Evolutionary conservation across 2,329 filamentous ascomycete genomes (phyloP).

Genomic region (Dactylonectria estremocensis): DNA sequence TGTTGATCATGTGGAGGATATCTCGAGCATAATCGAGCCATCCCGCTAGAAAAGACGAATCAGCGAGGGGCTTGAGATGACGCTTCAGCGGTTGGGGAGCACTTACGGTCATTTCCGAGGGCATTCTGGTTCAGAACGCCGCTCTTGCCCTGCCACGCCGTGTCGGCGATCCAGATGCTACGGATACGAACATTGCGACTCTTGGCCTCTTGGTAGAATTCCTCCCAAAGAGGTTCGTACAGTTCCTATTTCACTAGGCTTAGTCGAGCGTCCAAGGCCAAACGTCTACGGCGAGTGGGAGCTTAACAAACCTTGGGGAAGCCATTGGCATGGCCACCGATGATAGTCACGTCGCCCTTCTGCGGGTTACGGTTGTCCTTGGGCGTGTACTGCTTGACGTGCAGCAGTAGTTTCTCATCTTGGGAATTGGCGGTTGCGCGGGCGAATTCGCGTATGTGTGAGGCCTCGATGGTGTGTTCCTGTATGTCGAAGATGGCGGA

Average conservation of each 20-base stretch:
- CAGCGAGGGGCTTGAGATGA: neutral
- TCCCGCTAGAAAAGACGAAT: slow-evolving; percentile 54
- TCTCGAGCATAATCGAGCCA: slow-evolving; percentile 92
- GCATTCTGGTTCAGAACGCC: slow-evolving; percentile 81
- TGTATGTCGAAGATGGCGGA: slow-evolving; percentile 71
- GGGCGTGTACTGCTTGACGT: slow-evolving; percentile 91
- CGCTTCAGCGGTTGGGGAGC: neutral
- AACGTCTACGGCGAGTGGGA: neutral
- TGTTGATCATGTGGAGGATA: slow-evolving; percentile 87
- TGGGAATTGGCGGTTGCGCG: slow-evolving; percentile 80
- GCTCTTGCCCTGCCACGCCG: slow-evolving; percentile 87
- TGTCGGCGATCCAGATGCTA: slow-evolving; percentile 91
- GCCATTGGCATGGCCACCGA: slow-evolving; percentile 91
- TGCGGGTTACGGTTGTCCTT: slow-evolving; percentile 77
- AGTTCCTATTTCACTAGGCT: slow-evolving; percentile 75
- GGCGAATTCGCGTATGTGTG: slow-evolving; percentile 88
- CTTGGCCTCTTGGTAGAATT: slow-evolving; percentile 75
- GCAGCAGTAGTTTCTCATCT: slow-evolving; percentile 80
- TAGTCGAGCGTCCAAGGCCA: neutral
- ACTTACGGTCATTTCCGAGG: slow-evolving; percentile 87
- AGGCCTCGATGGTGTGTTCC: slow-evolving; percentile 80
- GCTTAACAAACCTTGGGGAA: slow-evolving; percentile 81
- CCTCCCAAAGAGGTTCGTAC: slow-evolving; percentile 93
- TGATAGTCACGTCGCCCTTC: slow-evolving; percentile 85
- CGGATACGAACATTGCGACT: slow-evolving; percentile 78